Percentiles rank a stretch among this genome's conserved stretches.
phyloP scores from a whole-genome alignment of 768 basidiomycete genomes.

The Stropharia rugosoannulata region DNA sequence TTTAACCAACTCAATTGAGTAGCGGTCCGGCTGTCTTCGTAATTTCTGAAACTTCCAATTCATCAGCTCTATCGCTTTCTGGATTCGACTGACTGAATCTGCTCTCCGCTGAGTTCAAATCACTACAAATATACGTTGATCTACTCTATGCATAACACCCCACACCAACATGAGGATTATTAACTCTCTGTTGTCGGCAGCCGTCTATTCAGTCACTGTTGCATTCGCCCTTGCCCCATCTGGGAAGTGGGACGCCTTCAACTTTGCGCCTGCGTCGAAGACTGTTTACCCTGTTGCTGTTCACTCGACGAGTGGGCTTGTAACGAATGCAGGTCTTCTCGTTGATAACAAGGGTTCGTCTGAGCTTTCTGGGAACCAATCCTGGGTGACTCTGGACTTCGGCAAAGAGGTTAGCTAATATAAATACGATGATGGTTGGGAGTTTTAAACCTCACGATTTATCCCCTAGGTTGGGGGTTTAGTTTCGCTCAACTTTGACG shows the following conservation, averaged over 20 bases:
- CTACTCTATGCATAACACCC: no score
- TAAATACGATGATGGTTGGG: neutral
- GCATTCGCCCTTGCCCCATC: slow-evolving; percentile 32
- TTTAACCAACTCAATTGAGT: no score
- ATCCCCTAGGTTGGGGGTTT: slow-evolving; percentile 47
- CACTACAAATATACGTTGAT: no score
- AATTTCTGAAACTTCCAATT: no score
- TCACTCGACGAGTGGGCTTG: slow-evolving; percentile 33
- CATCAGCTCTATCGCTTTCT: no score
- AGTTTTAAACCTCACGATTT: neutral
- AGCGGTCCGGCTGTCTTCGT: no score
- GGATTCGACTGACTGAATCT: no score
- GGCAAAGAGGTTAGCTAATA: slow-evolving; percentile 43
- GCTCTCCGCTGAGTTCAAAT: no score
- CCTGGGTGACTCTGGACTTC: slow-evolving; percentile 55
- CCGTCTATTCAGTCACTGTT: neutral
- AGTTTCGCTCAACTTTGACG: slow-evolving; percentile 45
- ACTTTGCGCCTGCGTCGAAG: slow-evolving; percentile 45
- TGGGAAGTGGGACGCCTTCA: slow-evolving; percentile 55
- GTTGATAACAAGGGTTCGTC: slow-evolving; percentile 34
- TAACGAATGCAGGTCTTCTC: slow-evolving; percentile 31
- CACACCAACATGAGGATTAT: no score
- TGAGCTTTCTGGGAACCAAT: slow-evolving; percentile 36
- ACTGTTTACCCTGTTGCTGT: slow-evolving; percentile 44
- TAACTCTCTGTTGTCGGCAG: no score